phyloP scores from a whole-genome alignment of 2,329 filamentous ascomycete species.

The Shiraia sp. region DNA sequence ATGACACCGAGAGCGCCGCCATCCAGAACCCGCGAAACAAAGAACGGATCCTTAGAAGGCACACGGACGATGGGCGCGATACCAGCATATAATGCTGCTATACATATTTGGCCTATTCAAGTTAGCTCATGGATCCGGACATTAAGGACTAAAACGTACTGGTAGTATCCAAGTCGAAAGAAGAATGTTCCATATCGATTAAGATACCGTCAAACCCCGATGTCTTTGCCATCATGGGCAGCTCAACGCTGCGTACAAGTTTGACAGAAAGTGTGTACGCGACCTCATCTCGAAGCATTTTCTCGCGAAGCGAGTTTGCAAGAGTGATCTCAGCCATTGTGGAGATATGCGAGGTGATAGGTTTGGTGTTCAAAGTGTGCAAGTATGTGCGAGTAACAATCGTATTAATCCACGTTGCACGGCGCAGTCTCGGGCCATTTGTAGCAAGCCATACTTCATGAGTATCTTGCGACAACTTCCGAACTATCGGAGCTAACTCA shows the following conservation, averaged over 20 bases:
- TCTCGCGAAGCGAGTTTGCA: slow-evolving; percentile 34
- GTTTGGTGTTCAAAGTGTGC: not conserved
- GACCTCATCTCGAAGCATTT: slow-evolving; percentile 34
- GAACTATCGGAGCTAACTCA: too few species aligned
- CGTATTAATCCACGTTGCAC: too few species aligned
- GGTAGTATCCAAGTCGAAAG: slow-evolving; percentile 43
- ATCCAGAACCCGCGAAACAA: slow-evolving; percentile 47
- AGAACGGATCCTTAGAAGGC: slow-evolving; percentile 46
- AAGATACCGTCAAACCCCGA: slow-evolving; percentile 50
- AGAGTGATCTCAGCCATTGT: slow-evolving; percentile 21
- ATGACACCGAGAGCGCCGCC: slow-evolving; percentile 49
- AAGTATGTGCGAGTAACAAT: not conserved
- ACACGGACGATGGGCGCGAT: slow-evolving; percentile 50
- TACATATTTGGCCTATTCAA: slow-evolving; percentile 38
- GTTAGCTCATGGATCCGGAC: not conserved
- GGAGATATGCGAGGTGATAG: not conserved
- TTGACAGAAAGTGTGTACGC: slow-evolving; percentile 38
- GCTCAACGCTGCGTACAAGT: slow-evolving; percentile 41
- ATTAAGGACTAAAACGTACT: not conserved
- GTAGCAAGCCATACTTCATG: too few species aligned
- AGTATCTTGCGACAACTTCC: too few species aligned
- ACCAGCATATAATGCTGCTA: slow-evolving; percentile 46
- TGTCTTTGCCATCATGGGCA: slow-evolving; percentile 46
- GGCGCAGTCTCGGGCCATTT: too few species aligned
- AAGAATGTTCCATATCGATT: slow-evolving; percentile 53